Conservation (phyloP, 2,329 filamentous ascomycete genomes). For the Penicillium sp. region DNA sequence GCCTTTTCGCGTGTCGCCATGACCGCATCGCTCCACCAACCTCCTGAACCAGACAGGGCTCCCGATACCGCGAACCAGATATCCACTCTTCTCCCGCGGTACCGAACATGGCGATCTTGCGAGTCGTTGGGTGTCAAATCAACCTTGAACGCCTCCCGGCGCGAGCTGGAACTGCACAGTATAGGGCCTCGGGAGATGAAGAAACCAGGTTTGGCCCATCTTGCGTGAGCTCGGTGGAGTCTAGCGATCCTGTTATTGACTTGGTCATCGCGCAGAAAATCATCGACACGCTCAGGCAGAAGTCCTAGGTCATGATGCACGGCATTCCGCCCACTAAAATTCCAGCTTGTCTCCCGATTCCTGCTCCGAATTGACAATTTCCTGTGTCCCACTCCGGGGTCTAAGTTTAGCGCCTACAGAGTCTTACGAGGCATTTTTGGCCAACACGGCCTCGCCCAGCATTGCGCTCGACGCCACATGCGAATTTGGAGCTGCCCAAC, state of each 20-base stretch:
- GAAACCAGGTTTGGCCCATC: constrained; percentile 8
- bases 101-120: constrained; percentile 2
- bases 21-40: constrained; percentile 10
- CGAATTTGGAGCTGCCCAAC: constrained; percentile 2
- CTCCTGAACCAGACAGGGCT: constrained; percentile 6
- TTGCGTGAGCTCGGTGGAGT: constrained; percentile 1
- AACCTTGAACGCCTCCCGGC: background rate
- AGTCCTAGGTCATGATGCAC: constrained; percentile 4
- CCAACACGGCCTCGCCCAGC: constrained; percentile 5
- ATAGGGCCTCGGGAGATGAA: background rate
- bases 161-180: background rate
- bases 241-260: constrained; percentile 1
- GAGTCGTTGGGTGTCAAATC: background rate
- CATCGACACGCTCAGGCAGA: background rate
- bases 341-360: constrained; percentile 13
- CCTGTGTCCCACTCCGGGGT: constrained; percentile 16
- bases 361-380: constrained; percentile 13
- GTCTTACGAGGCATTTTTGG: constrained; percentile 22
- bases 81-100: constrained; percentile 1
- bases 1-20: constrained; percentile 1
- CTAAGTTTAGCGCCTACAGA: constrained; percentile 17
- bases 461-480: constrained; percentile 1
- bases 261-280: constrained; percentile 6
- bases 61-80: constrained; percentile 3
- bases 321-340: constrained; percentile 4